Base-by-base conservation (phyloP, 306 rosid genomes). In the Prinsepia uniflora region DNA sequence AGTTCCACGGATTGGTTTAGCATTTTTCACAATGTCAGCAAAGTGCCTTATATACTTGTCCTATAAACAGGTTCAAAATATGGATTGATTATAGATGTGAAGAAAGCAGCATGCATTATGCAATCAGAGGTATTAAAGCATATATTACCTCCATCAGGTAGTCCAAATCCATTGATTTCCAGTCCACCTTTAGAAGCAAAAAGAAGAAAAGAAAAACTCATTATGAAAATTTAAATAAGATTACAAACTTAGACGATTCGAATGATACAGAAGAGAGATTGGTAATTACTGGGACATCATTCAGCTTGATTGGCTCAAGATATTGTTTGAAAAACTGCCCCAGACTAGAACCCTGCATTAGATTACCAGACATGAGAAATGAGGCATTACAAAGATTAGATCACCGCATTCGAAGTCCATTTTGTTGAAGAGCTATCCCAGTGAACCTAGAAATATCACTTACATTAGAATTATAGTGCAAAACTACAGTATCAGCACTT, bases 221-320 rank as follows among this genome's bases (percentile, higher is more conserved):
- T 65, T 58, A 80, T 59, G 63, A 58, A 71, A 80, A 70, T 15
- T 41, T 40, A 65, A 74, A 18, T 63, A 53, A 73, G 65, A 30
- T 2, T 3, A 64, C 0, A 63, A 43, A 50, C 47, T 4, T 6
- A 46, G 34, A 57, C 11, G 42, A 10, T 17, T 15, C 20, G 17
- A 64, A 46, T 45, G 4, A 74, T 24, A 44, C 22, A 30, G 39
- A 55, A 43, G 34, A 47, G 47, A 59, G 64, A 46, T 63, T 20
- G 56, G 53, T 40, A 75, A 81, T 64, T 78, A 88, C 98, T 81
- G 75, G 85, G 80, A 88, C 83, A 19, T 86, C 97, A 45, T 94
- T 94, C 79, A 94, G 81, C 84, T 87, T 94, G 73, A 94, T 94
- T 80, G 96, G 97, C 84, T 86, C 92, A 72, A 94, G 98, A 77